Conservation (phyloP, 805 yeast species). For the Candida tibetensis region DNA sequence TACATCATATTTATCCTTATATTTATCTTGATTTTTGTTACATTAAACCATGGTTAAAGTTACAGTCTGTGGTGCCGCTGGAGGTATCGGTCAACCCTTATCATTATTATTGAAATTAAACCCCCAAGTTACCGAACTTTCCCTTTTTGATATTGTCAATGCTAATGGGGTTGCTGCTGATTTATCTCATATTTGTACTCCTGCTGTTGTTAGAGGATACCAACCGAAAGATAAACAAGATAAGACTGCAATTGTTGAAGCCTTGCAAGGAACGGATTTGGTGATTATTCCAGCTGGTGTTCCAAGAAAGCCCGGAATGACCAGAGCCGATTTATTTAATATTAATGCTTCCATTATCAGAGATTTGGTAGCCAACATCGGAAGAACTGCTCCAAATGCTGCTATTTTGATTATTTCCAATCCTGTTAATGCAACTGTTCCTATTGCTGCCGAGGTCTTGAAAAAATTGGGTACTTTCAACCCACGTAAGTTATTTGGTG, state of each 20-base stretch:
- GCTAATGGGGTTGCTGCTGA: constrained; percentile 48
- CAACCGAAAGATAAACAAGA: constrained; percentile 41
- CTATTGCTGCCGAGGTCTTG: constrained; percentile 49
- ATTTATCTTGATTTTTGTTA: too few species aligned
- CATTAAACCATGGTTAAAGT: constrained; percentile 39
- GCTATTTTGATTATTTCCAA: constrained; percentile 45
- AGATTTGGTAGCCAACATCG: constrained; percentile 42
- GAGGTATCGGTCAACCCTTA: constrained; percentile 49
- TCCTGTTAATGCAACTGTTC: constrained; percentile 47
- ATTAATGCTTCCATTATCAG: constrained; percentile 45
- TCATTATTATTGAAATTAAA: constrained; percentile 42
- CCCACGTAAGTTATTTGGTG: constrained; percentile 45
- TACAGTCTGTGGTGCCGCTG: constrained; percentile 49
- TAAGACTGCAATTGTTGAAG: constrained; percentile 32
- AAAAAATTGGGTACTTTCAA: constrained; percentile 46
- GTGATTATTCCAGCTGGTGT: constrained; percentile 49
- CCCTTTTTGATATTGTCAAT: constrained; percentile 44
- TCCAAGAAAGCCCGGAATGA: constrained; percentile 50
- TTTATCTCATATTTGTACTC: constrained; percentile 41
- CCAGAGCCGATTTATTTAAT: constrained; percentile 46
- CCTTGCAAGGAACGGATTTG: constrained; percentile 37
- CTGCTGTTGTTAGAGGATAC: constrained; percentile 38
- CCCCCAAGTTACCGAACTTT: constrained; percentile 35
- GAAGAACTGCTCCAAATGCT: constrained; percentile 38
- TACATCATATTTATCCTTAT: too few species aligned